Conservation (phyloP, 176 grass and related monocot species). For the Guadua angustifolia region DNA sequence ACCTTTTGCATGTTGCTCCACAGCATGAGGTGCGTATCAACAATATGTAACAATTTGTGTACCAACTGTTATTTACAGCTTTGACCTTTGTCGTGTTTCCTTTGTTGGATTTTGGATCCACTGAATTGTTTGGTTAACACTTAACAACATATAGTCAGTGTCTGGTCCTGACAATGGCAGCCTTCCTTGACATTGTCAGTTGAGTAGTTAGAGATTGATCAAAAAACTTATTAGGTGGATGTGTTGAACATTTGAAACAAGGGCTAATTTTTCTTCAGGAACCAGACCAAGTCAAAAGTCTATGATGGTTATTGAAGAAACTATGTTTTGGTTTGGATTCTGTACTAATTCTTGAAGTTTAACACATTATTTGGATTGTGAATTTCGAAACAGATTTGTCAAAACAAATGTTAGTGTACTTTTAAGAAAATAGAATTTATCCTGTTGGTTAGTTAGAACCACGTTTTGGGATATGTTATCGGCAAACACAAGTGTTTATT, state of each 20-base stretch:
- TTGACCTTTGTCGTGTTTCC: neutral
- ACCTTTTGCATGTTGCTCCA: neutral
- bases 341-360: neutral
- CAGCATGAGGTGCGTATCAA: neutral
- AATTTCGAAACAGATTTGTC: neutral
- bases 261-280: neutral
- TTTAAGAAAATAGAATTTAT: neutral
- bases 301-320: neutral
- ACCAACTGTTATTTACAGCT: neutral
- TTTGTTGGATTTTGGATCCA: neutral
- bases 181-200: neutral
- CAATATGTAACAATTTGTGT: neutral
- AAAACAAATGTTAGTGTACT: neutral
- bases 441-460: neutral
- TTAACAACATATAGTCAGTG: neutral
- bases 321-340: neutral
- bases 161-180: neutral
- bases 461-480: neutral
- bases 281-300: neutral
- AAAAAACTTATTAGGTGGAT: neutral
- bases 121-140: conserved; percentile 3
- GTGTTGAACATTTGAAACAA: neutral
- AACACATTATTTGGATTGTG: neutral
- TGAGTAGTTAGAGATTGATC: neutral
- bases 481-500: neutral